phyloP scores from a whole-genome alignment of 495 filamentous ascomycete species.

The Annulohypoxylon nitens region DNA sequence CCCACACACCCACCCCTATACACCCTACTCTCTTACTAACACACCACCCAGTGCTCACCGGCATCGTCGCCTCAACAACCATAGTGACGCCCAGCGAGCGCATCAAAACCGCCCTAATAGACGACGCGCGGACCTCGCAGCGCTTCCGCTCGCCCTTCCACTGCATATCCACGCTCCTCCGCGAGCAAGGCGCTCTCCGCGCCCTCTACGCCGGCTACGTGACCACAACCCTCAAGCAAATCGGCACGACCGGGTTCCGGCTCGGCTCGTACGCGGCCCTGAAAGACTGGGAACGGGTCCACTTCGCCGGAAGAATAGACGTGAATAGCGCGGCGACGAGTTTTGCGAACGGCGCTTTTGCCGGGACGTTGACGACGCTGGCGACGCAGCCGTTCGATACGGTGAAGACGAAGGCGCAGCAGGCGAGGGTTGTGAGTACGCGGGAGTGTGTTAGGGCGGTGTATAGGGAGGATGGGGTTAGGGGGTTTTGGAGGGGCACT shows the following conservation, averaged over 20 bases:
- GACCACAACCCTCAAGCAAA: conserved; percentile 76
- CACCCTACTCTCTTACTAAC: not conserved
- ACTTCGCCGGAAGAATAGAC: conserved; percentile 51
- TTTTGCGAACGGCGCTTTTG: conserved; percentile 72
- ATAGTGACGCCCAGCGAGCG: conserved; percentile 76
- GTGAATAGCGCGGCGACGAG: conserved; percentile 54
- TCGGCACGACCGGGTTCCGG: conserved; percentile 71
- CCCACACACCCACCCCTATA: not conserved
- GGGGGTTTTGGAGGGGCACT: conserved; percentile 75
- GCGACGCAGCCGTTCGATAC: conserved; percentile 76
- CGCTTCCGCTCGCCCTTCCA: conserved; percentile 67
- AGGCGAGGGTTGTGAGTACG: conserved; percentile 65
- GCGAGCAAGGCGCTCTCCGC: conserved; percentile 61
- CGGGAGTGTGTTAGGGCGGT: conserved; percentile 66
- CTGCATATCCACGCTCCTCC: conserved; percentile 62
- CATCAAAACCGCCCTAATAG: conserved; percentile 77
- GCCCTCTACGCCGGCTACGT: conserved; percentile 72
- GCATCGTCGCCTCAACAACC: conserved; percentile 68
- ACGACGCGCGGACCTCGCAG: conserved; percentile 68
- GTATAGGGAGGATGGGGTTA: conserved; percentile 66
- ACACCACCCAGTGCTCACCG: conserved; percentile 60
- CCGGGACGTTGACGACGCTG: conserved; percentile 71
- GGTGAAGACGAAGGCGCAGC: conserved; percentile 74
- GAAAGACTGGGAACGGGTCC: conserved; percentile 67
- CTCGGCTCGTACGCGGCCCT: conserved; percentile 78